These are phyloP conservation scores for Hortiboletus campestris DNA, from an alignment of 768 basidiomycete species.

Conservation along the genomic window DNA sequence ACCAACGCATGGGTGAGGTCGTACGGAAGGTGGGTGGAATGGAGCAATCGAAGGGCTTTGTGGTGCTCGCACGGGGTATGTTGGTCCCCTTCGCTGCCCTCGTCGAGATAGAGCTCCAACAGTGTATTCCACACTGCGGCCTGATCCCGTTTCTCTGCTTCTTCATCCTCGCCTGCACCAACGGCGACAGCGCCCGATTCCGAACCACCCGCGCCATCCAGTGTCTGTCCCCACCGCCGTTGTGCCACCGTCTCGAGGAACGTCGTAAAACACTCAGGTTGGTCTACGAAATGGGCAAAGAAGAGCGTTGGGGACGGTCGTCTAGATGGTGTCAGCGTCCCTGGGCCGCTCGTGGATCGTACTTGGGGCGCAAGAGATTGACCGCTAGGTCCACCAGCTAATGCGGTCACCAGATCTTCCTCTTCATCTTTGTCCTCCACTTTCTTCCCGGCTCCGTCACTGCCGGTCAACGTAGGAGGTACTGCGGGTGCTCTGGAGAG, in stretches of 20 bases:
- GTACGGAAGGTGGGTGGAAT: constrained; percentile 62
- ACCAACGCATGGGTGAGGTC: constrained; percentile 94
- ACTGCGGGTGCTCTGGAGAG: constrained; percentile 56
- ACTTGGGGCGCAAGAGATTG: constrained; percentile 12
- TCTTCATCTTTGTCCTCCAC: constrained; percentile 13
- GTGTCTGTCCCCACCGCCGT: constrained; percentile 75
- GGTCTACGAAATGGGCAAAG: constrained; percentile 94
- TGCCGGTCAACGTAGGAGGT: constrained; percentile 39
- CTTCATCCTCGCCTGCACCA: constrained; percentile 39
- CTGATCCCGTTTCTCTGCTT: constrained; percentile 64
- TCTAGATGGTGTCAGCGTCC: constrained; percentile 38
- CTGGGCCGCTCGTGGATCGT: constrained; percentile 7
- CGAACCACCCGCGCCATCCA: constrained; percentile 38
- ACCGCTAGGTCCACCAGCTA: constrained; percentile 28
- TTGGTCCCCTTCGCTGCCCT: constrained; percentile 26
- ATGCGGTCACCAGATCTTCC: constrained; percentile 17
- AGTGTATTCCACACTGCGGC: constrained; percentile 93
- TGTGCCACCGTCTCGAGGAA: constrained; percentile 88
- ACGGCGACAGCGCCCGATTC: constrained; percentile 13
- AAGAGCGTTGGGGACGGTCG: constrained; percentile 81
- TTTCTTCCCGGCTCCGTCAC: constrained; percentile 23
- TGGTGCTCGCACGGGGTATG: constrained; percentile 19
- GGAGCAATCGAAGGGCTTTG: constrained; percentile 75
- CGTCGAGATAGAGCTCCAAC: constrained; percentile 84
- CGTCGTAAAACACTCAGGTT: constrained; percentile 74